Conservation (phyloP, 2,329 filamentous ascomycete genomes). For the Fusarium mundagurra region DNA sequence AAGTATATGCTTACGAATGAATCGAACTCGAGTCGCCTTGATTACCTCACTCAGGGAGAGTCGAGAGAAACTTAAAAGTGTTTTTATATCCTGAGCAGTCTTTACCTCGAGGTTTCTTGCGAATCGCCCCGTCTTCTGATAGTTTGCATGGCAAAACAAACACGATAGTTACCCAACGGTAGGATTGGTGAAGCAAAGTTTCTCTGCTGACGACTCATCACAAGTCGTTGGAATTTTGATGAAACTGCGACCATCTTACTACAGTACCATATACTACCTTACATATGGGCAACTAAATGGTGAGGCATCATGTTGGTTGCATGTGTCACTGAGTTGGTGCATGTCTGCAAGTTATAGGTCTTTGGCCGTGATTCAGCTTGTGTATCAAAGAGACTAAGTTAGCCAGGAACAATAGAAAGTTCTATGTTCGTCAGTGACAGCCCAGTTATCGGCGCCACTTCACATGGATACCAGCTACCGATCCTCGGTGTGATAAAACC, state of each 20-base stretch:
- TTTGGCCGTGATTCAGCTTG: background rate
- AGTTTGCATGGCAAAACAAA: background rate
- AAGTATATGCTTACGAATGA: too few relatives aligned
- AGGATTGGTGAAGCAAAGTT: background rate
- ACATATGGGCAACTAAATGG: background rate
- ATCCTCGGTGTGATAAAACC: background rate
- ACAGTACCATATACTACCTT: background rate
- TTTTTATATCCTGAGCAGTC: background rate
- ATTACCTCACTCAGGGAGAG: background rate
- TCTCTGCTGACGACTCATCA: background rate
- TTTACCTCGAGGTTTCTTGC: background rate
- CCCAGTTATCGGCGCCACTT: background rate
- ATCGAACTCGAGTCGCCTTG: background rate
- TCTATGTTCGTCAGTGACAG: background rate
- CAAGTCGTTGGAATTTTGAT: background rate
- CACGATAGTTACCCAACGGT: background rate
- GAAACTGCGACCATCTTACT: background rate
- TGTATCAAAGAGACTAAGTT: background rate
- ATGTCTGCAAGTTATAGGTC: background rate
- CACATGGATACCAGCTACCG: background rate
- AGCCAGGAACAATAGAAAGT: background rate
- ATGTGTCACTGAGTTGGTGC: background rate
- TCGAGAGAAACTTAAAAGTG: background rate
- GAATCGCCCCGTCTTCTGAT: background rate
- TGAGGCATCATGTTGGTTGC: background rate